phyloP scores from a whole-genome alignment of 2,329 filamentous ascomycete genomes.

The Elsinoe necatrix region DNA sequence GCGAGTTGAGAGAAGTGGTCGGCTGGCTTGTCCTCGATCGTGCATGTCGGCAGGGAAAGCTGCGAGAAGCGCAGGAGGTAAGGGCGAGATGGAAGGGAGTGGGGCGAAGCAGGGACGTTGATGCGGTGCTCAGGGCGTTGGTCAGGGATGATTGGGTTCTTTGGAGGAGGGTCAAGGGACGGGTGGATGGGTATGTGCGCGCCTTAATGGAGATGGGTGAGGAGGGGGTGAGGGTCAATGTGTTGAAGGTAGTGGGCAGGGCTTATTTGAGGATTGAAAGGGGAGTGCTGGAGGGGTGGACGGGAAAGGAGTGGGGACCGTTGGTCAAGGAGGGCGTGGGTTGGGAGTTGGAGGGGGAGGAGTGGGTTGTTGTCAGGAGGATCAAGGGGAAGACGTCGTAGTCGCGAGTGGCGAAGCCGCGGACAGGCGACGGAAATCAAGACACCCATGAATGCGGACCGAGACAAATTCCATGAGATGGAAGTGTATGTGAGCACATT shows the following conservation, averaged over 20 bases:
- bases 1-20: slow-evolving; percentile 70
- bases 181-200: slow-evolving; percentile 71
- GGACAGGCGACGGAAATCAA: too few species aligned
- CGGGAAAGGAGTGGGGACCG: slow-evolving; percentile 63
- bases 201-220: slow-evolving; percentile 76
- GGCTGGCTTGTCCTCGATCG: slow-evolving; percentile 79
- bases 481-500: too few species aligned
- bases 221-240: slow-evolving; percentile 61
- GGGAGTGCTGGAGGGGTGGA: slow-evolving; percentile 58
- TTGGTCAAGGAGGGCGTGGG: slow-evolving; percentile 67
- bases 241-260: slow-evolving; percentile 77
- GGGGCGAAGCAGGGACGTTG: slow-evolving; percentile 58
- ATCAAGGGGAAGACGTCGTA: slow-evolving; percentile 36
- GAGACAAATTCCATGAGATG: too few species aligned
- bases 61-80: slow-evolving; percentile 63
- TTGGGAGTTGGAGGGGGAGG: slow-evolving; percentile 61
- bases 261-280: slow-evolving; percentile 68
- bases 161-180: slow-evolving; percentile 63
- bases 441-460: too few species aligned
- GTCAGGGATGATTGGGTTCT: slow-evolving; percentile 73
- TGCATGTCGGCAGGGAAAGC: slow-evolving; percentile 70
- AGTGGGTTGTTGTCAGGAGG: slow-evolving; percentile 65
- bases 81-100: slow-evolving; percentile 46
- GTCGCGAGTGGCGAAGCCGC: too few species aligned
- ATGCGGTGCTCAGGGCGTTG: slow-evolving; percentile 59